Evolutionary conservation across 176 grass and related monocot genomes (phyloP).

Genomic region (Carex pumila): DNA sequence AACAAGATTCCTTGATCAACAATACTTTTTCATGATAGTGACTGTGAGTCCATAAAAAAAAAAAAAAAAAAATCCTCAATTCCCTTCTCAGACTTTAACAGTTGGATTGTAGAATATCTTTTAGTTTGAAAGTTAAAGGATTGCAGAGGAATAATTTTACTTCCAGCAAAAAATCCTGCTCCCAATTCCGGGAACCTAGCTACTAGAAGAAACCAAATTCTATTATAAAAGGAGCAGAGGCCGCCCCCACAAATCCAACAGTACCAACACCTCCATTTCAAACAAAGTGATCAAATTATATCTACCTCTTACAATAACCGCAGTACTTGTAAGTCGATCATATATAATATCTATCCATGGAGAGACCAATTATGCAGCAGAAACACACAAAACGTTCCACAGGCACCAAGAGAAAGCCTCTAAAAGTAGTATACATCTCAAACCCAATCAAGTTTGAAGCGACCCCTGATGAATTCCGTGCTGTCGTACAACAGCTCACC

Average conservation of each 20-base stretch:
- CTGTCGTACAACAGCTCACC: constrained; percentile 68
- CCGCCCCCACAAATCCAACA: background rate
- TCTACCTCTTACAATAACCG: background rate
- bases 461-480: constrained; percentile 69
- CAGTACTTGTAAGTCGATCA: background rate
- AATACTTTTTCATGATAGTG: too few relatives aligned
- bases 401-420: constrained; percentile 17
- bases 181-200: background rate
- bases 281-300: background rate
- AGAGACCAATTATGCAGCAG: background rate
- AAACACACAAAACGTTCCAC: constrained; percentile 21
- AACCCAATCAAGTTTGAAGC: constrained; percentile 66
- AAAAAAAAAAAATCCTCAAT: background rate
- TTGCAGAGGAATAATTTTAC: background rate
- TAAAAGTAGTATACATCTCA: constrained; percentile 83
- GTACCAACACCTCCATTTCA: background rate
- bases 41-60: too few relatives aligned
- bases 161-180: background rate
- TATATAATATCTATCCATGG: background rate
- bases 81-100: background rate
- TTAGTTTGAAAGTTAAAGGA: background rate
- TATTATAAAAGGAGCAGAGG: background rate
- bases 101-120: background rate
- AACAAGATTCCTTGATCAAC: too few relatives aligned
- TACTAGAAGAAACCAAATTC: background rate